Base-by-base conservation (phyloP, 257 asterid genomes). In the Solanum sejunctum region DNA sequence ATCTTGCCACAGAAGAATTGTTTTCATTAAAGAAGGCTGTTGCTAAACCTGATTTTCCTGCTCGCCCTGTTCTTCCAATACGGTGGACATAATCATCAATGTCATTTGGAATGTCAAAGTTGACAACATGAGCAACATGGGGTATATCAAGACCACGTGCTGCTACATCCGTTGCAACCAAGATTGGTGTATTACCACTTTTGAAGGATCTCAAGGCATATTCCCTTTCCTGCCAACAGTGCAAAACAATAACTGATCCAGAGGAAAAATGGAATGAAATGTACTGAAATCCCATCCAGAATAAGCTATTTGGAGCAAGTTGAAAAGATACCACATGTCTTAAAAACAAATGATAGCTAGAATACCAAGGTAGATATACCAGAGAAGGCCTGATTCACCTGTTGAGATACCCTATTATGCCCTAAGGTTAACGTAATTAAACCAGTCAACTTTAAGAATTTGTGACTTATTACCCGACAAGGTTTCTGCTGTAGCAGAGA, bases 131-230 rank as follows among this genome's bases (percentile, higher is more conserved):
- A 8, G 97, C 95, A 39, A 95, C 99, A 77, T 94, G 98, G n/a
- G 99, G 99, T 83, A 95, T 95, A 88, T 95, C 99, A 51, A 95
- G 98, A 84, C 99, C 99, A 85, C 98, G 99, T 17, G 99, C 99
- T 21, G 99, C 99, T 82, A 95, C 99, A 49, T 95, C 99, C 0
- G 98, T 95, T 39, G 99, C 99, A 45, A 95, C 99, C 83, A 95
- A 88, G 75, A 95, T 95, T 52, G 99, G 99, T 5, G 99, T 91
- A 84, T 90, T 90, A 43, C 99, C 98, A 43, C 90, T 93, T 89
- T 93, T 94, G 88, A 95, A 95, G 26, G 99, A 94, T 89, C 94
- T 92, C 87, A 95, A 85, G 20, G 99, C 99, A 55, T 89, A 90
- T 87, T 95, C 99, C 83, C 99, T 83, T 88, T 95, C 99, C 99